Evolutionary conservation across 192 early-diverging fungal species (phyloP).

Genomic region (Rhizophlyctis rosea): DNA sequence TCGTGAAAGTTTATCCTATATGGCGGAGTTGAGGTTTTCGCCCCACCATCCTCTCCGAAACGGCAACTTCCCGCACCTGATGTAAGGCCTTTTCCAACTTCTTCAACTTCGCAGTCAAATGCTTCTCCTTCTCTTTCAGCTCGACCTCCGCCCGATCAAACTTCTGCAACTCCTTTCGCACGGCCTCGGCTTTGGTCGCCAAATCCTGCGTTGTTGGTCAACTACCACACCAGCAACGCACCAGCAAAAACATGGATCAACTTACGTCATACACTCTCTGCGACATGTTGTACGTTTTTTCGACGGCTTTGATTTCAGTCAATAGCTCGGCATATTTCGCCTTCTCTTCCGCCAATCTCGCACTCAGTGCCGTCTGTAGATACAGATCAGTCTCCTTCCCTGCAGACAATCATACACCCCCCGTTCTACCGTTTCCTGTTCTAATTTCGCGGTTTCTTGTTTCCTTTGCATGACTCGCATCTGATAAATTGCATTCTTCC

Average conservation of each 20-base stretch:
- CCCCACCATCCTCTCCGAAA: no score
- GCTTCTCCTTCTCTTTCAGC: constrained; percentile 81
- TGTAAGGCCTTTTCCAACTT: constrained; percentile 70
- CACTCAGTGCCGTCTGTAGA: constrained; percentile 48
- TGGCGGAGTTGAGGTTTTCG: constrained; percentile 5
- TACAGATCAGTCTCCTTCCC: not conserved
- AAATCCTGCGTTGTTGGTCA: constrained; percentile 29
- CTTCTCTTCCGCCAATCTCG: constrained; percentile 58
- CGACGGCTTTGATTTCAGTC: constrained; percentile 61
- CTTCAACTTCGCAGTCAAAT: constrained; percentile 73
- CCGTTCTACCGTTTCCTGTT: constrained; percentile 39
- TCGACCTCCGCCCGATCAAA: constrained; percentile 68
- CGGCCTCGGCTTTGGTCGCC: constrained; percentile 55
- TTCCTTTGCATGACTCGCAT: constrained; percentile 63
- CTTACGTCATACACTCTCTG: constrained; percentile 60
- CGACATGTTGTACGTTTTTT: constrained; percentile 51
- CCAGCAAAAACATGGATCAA: no score
- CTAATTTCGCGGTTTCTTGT: constrained; percentile 40
- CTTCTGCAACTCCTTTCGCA: constrained; percentile 56
- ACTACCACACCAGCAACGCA: constrained; percentile 4
- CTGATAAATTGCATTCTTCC: constrained; percentile 77
- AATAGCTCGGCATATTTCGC: constrained; percentile 57
- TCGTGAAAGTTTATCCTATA: constrained; percentile 48
- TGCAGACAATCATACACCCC: not conserved
- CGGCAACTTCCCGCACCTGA: no score